Evolutionary conservation across 1,139 yeast species (phyloP).

Genomic region (Sugiyamaella grinbergsii): DNA sequence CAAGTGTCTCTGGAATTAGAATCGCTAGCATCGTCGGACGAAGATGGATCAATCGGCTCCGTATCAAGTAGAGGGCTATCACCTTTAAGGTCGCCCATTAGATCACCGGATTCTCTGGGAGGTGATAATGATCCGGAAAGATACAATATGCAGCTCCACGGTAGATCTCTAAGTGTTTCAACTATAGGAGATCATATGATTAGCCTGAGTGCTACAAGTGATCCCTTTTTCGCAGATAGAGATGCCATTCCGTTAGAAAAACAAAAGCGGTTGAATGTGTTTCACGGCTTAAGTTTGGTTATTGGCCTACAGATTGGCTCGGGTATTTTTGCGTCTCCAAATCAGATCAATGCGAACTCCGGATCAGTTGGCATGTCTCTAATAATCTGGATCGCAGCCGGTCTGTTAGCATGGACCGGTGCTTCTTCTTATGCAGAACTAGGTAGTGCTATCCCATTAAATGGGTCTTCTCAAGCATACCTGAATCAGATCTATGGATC

Average conservation of each 20-base stretch:
- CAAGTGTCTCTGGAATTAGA: slow-evolving; percentile 40
- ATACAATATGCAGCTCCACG: slow-evolving; percentile 14
- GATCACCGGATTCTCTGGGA: slow-evolving; percentile 12
- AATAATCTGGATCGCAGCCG: slow-evolving; percentile 46
- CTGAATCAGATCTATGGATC: slow-evolving; percentile 46
- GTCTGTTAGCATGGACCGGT: slow-evolving; percentile 49
- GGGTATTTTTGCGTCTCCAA: slow-evolving; percentile 49
- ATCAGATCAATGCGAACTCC: slow-evolving; percentile 43
- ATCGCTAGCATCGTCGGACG: slow-evolving; percentile 43
- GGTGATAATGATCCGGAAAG: slow-evolving; percentile 21
- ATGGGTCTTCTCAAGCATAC: slow-evolving; percentile 49
- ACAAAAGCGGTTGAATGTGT: slow-evolving; percentile 41
- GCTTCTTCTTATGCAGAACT: slow-evolving; percentile 49
- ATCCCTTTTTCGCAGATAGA: slow-evolving; percentile 27
- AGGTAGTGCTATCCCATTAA: slow-evolving; percentile 46
- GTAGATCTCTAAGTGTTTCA: slow-evolving; percentile 34
- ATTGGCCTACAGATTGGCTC: slow-evolving; percentile 50
- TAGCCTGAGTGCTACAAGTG: slow-evolving; percentile 38
- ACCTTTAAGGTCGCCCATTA: slow-evolving; percentile 25
- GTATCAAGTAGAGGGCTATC: slow-evolving; percentile 36
- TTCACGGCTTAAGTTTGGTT: slow-evolving; percentile 47
- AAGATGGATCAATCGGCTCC: slow-evolving; percentile 25
- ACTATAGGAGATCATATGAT: slow-evolving; percentile 39
- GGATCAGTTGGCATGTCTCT: slow-evolving; percentile 47
- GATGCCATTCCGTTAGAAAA: slow-evolving; percentile 39